Percentiles rank a stretch among this genome's conserved stretches.
Conservation (phyloP, 441 rosid genomes). For the Lepidium campestre region DNA sequence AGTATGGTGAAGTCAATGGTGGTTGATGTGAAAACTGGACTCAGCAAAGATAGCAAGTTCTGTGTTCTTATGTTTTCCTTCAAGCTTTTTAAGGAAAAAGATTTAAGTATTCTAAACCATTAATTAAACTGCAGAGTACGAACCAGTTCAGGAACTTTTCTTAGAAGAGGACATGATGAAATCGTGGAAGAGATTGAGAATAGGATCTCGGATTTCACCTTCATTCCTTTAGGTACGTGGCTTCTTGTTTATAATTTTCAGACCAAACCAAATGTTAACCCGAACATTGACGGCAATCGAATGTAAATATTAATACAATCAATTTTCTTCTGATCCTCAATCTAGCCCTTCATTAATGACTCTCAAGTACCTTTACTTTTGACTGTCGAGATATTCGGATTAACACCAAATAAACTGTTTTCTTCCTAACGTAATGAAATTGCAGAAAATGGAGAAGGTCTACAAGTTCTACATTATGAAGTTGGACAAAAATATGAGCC, state of each 20-base stretch:
- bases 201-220: conserved; percentile 56
- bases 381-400: too few relatives aligned
- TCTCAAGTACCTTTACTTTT: too few relatives aligned
- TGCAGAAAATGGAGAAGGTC: conserved; percentile 66
- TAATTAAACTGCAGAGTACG: conserved; percentile 31
- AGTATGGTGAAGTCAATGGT: conserved; percentile 71
- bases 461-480: conserved; percentile 63
- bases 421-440: not conserved
- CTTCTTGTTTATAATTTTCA: not conserved
- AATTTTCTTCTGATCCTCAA: too few relatives aligned
- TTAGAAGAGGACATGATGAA: conserved; percentile 51
- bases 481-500: conserved; percentile 62
- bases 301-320: too few relatives aligned
- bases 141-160: conserved; percentile 58
- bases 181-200: conserved; percentile 49
- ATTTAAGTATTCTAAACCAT: not conserved
- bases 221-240: conserved; percentile 51
- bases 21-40: conserved; percentile 62
- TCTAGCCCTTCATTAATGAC: too few relatives aligned
- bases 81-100: not conserved
- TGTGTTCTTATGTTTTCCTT: not conserved
- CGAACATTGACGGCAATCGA: too few relatives aligned
- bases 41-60: conserved; percentile 73
- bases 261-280: not conserved
- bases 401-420: too few relatives aligned